A percentile compares a stretch with the other conserved stretches of the same genome.
Evolutionary conservation across 805 yeast genomes (phyloP).

Genomic region (Candida yuanshanica): DNA sequence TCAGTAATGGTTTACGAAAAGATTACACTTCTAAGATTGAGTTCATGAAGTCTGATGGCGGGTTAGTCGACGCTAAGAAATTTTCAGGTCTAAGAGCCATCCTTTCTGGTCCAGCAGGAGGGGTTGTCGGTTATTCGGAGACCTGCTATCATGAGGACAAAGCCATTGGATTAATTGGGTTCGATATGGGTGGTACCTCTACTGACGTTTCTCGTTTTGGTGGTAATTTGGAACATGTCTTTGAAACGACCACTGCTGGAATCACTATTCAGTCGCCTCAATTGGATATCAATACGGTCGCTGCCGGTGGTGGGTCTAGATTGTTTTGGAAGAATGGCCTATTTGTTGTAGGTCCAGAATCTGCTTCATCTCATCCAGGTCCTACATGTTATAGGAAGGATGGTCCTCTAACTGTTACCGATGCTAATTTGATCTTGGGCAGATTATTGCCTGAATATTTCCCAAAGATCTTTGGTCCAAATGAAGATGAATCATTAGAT

Average conservation of each 20-base stretch:
- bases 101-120: conserved; percentile 96
- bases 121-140: conserved; percentile 87
- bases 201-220: conserved; percentile 78
- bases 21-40: conserved; percentile 44
- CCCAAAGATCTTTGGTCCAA: conserved; percentile 80
- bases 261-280: conserved; percentile 82
- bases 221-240: conserved; percentile 70
- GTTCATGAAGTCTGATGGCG: conserved; percentile 97
- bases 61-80: conserved; percentile 74
- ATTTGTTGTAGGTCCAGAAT: conserved; percentile 80
- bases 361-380: conserved; percentile 86
- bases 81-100: conserved; percentile 89
- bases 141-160: conserved; percentile 64
- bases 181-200: conserved; percentile 91
- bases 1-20: conserved; percentile 55
- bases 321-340: conserved; percentile 64
- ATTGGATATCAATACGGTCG: conserved; percentile 73
- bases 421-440: conserved; percentile 72
- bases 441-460: conserved; percentile 67
- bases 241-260: conserved; percentile 81
- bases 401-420: conserved; percentile 81
- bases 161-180: conserved; percentile 63
- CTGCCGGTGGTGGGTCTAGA: conserved; percentile 81
- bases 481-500: conserved; percentile 68
- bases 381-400: conserved; percentile 84